These are phyloP conservation scores for Xerocomellus amylosporus DNA, from an alignment of 768 basidiomycete genomes.

Conservation along the genomic window DNA sequence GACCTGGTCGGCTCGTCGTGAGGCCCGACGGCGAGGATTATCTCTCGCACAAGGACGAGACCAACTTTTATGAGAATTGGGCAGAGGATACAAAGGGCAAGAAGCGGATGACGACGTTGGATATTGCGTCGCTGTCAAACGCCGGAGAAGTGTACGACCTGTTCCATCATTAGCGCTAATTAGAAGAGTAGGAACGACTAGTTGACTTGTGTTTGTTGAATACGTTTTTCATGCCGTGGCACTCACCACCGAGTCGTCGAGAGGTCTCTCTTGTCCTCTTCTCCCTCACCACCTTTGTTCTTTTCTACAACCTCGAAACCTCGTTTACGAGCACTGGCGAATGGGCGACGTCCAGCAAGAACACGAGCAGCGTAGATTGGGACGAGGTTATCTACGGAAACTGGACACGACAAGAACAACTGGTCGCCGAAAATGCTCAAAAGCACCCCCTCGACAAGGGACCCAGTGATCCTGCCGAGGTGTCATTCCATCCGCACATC, in stretches of 20 bases:
- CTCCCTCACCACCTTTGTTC: conserved; percentile 59
- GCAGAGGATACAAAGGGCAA: conserved; percentile 72
- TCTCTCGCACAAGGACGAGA: conserved; percentile 51
- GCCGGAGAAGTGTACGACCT: conserved; percentile 8
- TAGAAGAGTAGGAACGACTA: no score
- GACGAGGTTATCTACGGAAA: conserved; percentile 66
- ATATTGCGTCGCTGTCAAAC: conserved; percentile 27
- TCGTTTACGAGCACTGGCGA: conserved; percentile 54
- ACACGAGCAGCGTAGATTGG: conserved; percentile 38
- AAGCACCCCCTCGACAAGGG: conserved; percentile 42
- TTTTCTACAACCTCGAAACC: conserved; percentile 73
- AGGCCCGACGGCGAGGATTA: conserved; percentile 34
- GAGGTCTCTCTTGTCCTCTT: conserved; percentile 70
- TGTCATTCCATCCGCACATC: conserved; percentile 19
- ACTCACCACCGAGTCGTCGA: conserved; percentile 64
- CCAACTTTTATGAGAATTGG: conserved; percentile 88
- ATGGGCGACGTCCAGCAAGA: no score
- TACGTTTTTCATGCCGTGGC: conserved; percentile 50
- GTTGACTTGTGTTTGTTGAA: neutral
- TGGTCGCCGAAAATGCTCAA: conserved; percentile 54
- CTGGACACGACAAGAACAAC: conserved; percentile 63
- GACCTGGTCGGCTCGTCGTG: conserved; percentile 61
- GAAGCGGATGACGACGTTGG: conserved; percentile 37
- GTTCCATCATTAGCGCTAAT: neutral
- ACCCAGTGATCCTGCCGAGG: conserved; percentile 25